These are phyloP conservation scores for Fusarium luffae DNA, from an alignment of 2,329 filamentous ascomycete genomes.

Conservation along the genomic window DNA sequence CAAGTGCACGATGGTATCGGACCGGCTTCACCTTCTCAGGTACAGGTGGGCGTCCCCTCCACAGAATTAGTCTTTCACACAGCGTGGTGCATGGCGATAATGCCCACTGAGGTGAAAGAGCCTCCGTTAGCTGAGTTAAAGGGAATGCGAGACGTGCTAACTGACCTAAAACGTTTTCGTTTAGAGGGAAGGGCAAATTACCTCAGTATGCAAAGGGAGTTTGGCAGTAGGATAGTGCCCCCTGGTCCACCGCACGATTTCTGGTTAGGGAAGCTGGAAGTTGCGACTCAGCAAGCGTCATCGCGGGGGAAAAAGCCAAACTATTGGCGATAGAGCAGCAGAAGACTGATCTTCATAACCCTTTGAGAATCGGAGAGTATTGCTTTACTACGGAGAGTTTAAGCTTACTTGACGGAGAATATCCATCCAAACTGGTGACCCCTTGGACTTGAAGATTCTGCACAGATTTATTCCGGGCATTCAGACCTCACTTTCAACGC, in stretches of 20 bases:
- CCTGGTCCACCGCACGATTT: constrained; percentile 49
- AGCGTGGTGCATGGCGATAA: constrained; percentile 64
- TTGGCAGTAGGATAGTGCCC: constrained; percentile 3
- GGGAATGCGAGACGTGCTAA: constrained; percentile 58
- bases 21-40: constrained; percentile 61
- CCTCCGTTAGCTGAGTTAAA: constrained; percentile 49
- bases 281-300: constrained; percentile 20
- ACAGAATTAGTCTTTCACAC: constrained; percentile 59
- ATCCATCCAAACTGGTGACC: no score
- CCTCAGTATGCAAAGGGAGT: constrained; percentile 21
- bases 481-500: no score
- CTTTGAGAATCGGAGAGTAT: not conserved
- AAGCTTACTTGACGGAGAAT: not conserved
- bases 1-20: constrained; percentile 53
- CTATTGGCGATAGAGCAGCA: constrained; percentile 29
- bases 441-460: not conserved
- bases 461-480: not conserved
- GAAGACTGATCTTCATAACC: not conserved
- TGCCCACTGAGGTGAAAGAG: constrained; percentile 47
- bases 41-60: constrained; percentile 61
- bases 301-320: constrained; percentile 3
- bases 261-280: constrained; percentile 50
- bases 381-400: not conserved
- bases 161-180: constrained; percentile 56
- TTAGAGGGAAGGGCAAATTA: constrained; percentile 48